These are phyloP conservation scores for Cladosporium velox DNA, from an alignment of 2,329 filamentous ascomycete species.

Conservation along the genomic window DNA sequence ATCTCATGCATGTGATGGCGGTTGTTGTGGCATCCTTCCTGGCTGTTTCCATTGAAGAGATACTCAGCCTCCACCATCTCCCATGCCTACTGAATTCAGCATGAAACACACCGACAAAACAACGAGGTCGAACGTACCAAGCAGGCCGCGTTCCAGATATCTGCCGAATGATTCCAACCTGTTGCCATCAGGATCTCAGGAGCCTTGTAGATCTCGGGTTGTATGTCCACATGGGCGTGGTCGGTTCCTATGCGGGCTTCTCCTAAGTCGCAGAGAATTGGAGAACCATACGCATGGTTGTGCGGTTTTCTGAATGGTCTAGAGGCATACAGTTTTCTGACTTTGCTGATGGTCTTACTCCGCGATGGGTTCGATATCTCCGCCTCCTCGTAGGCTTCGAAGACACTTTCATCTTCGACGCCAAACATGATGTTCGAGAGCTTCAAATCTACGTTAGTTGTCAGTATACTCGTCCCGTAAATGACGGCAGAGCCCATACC, in stretches of 20 bases:
- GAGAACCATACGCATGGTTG: not conserved
- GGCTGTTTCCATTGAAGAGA: not conserved
- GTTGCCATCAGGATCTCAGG: not conserved
- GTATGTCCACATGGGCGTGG: not conserved
- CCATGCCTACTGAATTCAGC: not conserved
- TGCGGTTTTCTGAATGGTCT: not conserved
- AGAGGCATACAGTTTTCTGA: not conserved
- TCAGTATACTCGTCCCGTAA: not conserved
- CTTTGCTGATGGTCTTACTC: not conserved
- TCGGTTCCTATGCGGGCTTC: not conserved
- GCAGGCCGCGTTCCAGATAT: conserved; percentile 10
- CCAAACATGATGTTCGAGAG: not conserved
- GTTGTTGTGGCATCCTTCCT: not conserved
- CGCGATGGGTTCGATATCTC: not conserved
- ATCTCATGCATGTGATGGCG: not conserved
- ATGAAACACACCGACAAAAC: no score
- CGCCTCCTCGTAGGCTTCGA: not conserved
- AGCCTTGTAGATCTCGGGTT: not conserved
- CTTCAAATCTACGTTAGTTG: not conserved
- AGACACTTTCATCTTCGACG: not conserved
- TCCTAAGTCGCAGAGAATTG: not conserved
- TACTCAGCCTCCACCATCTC: not conserved
- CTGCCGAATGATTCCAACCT: not conserved
- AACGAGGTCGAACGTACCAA: not conserved
- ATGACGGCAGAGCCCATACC: not conserved